Percentiles rank a stretch among this genome's conserved stretches.
These are phyloP conservation scores for Lichtheimia hyalospora DNA, from an alignment of 371 early-diverging fungal species.

Conservation along the genomic window DNA sequence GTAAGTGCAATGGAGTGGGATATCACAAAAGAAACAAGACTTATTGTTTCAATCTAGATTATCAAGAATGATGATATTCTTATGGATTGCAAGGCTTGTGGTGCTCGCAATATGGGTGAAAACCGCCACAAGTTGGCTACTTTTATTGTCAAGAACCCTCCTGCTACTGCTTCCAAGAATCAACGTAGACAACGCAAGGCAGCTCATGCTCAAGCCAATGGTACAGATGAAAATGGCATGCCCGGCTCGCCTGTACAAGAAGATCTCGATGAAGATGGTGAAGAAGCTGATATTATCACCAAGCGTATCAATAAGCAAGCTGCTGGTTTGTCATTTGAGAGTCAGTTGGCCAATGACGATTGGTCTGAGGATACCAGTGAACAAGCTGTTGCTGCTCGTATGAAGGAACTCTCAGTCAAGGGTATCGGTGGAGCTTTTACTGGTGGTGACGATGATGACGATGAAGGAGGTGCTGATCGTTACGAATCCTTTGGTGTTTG, in stretches of 20 bases:
- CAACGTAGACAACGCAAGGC: constrained; percentile 74
- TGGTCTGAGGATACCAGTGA: constrained; percentile 83
- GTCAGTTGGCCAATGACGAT: constrained; percentile 76
- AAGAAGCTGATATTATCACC: constrained; percentile 73
- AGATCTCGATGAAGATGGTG: constrained; percentile 47
- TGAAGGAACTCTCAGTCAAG: constrained; percentile 67
- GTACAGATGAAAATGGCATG: constrained; percentile 45
- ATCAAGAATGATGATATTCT: constrained; percentile 72
- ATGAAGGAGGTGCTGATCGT: constrained; percentile 64
- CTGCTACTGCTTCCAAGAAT: constrained; percentile 61
- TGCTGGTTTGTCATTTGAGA: constrained; percentile 58
- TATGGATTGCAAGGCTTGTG: constrained; percentile 93
- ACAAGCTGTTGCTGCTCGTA: constrained; percentile 78
- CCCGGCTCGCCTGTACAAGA: constrained; percentile 44
- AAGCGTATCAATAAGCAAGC: constrained; percentile 74
- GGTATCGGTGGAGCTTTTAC: constrained; percentile 42
- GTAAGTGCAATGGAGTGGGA: constrained; percentile 22
- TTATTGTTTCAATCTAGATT: constrained; percentile 40
- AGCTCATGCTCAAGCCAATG: constrained; percentile 47
- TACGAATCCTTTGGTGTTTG: constrained; percentile 72
- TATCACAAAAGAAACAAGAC: not conserved
- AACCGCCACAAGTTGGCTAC: constrained; percentile 89
- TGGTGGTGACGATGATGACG: constrained; percentile 61
- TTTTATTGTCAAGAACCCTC: constrained; percentile 93
- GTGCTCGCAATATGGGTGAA: constrained; percentile 82